These are phyloP conservation scores for Bretschneidera sinensis DNA, from an alignment of 345 rosid species.

Conservation along the genomic window DNA sequence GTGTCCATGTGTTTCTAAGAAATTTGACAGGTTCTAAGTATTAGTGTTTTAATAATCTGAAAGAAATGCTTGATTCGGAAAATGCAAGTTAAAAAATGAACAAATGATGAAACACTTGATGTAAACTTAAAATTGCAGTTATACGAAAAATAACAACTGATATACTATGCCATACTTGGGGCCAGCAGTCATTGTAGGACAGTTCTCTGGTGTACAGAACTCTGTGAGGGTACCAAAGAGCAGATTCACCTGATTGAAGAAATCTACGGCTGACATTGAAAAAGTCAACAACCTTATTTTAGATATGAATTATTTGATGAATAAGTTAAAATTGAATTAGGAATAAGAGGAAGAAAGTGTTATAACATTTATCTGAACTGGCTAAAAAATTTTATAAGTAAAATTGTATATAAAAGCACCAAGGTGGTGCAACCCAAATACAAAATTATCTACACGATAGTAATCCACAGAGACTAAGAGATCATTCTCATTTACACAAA, in stretches of 20 bases:
- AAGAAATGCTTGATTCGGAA: not conserved
- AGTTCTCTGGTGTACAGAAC: conserved; percentile 91
- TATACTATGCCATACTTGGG: conserved; percentile 69
- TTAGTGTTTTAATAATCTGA: conserved; percentile 14
- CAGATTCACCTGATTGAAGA: conserved; percentile 99
- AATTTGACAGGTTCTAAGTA: not conserved
- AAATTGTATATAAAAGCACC: too few relatives aligned
- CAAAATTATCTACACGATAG: too few relatives aligned
- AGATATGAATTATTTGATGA: conserved; percentile 8
- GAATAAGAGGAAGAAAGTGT: not conserved
- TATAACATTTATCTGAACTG: not conserved
- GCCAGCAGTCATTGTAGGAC: conserved; percentile 99
- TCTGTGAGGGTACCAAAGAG: conserved; percentile 97
- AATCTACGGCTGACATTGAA: conserved; percentile 84
- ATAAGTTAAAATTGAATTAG: not conserved
- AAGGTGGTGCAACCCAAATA: too few relatives aligned
- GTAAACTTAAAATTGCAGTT: not conserved
- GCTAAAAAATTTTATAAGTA: not conserved
- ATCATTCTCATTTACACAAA: too few relatives aligned
- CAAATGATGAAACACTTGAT: not conserved
- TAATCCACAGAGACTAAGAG: too few relatives aligned
- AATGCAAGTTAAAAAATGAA: not conserved
- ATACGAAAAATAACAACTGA: conserved; percentile 4
- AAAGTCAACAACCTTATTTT: conserved; percentile 22
- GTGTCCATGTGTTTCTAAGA: not conserved